Evolutionary conservation across 2,329 filamentous ascomycete genomes (phyloP).

Genomic region (Tolypocladium tropicale): DNA sequence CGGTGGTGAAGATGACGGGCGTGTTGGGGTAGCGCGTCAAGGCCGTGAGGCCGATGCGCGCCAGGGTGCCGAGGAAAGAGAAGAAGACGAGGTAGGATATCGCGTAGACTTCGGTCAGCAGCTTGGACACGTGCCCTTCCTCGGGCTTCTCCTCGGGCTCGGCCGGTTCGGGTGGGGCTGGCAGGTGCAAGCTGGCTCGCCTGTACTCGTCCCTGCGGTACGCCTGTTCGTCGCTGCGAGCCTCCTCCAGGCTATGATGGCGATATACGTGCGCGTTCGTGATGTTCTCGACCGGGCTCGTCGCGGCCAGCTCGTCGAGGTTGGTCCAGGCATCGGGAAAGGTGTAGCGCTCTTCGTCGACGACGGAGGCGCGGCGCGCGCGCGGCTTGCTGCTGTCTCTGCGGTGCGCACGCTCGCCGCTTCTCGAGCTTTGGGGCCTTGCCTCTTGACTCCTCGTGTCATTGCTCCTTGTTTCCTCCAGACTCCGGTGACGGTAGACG

Average conservation of each 20-base stretch:
- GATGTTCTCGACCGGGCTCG: slow-evolving; percentile 13
- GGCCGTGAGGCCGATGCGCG: slow-evolving; percentile 68
- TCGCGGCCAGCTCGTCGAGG: slow-evolving; percentile 30
- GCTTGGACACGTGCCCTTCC: slow-evolving; percentile 28
- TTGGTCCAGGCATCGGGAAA: slow-evolving; percentile 25
- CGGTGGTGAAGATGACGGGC: slow-evolving; percentile 60
- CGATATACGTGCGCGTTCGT: slow-evolving; percentile 4
- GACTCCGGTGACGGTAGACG: slow-evolving; percentile 6
- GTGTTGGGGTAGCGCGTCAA: slow-evolving; percentile 71
- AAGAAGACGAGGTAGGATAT: slow-evolving; percentile 79
- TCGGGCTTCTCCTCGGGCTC: slow-evolving; percentile 1
- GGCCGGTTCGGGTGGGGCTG: slow-evolving; percentile 1
- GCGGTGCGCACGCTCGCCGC: neutral
- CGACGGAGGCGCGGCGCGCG: neutral
- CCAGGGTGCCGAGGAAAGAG: slow-evolving; percentile 73
- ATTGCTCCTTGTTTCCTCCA: too few relatives aligned
- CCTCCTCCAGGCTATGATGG: slow-evolving; percentile 8
- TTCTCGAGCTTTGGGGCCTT: too few relatives aligned
- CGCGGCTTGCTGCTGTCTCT: neutral
- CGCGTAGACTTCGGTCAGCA: slow-evolving; percentile 55
- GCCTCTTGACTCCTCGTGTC: too few relatives aligned
- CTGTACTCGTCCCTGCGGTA: slow-evolving; percentile 1
- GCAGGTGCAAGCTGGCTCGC: neutral
- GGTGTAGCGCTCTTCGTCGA: slow-evolving; percentile 6
- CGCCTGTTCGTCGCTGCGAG: slow-evolving; percentile 5